Evolutionary conservation across 306 rosid genomes (phyloP).

Genomic region (Styphnolobium japonicum): DNA sequence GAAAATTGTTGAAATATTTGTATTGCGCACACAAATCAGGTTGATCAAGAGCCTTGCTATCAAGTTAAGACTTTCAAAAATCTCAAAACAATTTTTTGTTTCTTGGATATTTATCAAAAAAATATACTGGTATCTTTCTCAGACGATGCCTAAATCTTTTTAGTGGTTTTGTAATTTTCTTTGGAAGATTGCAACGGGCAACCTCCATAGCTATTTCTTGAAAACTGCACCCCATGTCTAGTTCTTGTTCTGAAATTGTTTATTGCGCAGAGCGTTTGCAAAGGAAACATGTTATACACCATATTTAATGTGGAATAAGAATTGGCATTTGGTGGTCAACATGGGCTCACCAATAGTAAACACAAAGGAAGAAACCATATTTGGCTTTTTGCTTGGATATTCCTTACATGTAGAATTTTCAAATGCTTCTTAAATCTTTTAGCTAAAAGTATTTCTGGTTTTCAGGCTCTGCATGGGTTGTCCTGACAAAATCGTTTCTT

Average conservation of each 20-base stretch:
- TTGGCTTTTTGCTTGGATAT: not conserved
- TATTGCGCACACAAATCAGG: not conserved
- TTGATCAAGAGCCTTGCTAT: not conserved
- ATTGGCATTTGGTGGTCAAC: not conserved
- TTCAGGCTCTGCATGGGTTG: slow-evolving; percentile 79
- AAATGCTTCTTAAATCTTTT: not conserved
- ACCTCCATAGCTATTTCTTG: not conserved
- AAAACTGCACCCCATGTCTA: not conserved
- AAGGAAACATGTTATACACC: not conserved
- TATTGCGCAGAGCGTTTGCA: not conserved
- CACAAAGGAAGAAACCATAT: not conserved
- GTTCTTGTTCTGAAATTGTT: not conserved
- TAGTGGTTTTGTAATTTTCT: not conserved
- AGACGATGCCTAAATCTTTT: not conserved
- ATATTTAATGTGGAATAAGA: not conserved
- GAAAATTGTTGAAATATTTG: not conserved
- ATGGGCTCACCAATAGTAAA: not conserved
- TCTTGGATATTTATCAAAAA: not conserved
- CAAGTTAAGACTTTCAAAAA: not conserved
- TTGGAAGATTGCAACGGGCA: not conserved
- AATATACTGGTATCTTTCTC: not conserved
- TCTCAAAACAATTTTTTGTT: not conserved
- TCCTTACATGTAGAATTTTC: not conserved
- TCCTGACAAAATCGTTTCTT: slow-evolving; percentile 66
- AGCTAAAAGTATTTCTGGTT: slow-evolving; percentile 6